Base-by-base conservation (phyloP, 164 flowering plant species). In the Akebia trifoliata region DNA sequence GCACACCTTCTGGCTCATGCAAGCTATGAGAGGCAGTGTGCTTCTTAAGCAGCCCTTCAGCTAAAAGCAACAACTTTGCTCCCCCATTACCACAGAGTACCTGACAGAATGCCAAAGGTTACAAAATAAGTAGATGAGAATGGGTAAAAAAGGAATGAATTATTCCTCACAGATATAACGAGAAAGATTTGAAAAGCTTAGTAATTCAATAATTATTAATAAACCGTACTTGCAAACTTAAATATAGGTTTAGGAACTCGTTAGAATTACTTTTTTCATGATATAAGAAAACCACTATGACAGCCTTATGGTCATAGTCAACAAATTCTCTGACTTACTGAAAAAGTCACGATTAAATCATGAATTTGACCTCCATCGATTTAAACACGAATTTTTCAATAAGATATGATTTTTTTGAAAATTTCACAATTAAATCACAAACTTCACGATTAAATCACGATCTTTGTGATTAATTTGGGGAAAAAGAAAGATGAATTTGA, bases 21-120 rank as follows among this genome's bases (percentile, higher is more conserved):
- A 93, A 78, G 69, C 85, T 71, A 68, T 87, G 90, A 56, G 87
- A 69, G n/a, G 84, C 72, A 53, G 84, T 74, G 59, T 93, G 99
- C 77, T 87, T 93, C 78, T 90, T 93, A 48, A 93, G 78, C 53
- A 90, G 75, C 49, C 87, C 96, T 79, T 93, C 99, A 50, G 97
- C 97, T 64, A 93, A 72, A 22, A 60, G 69, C 53, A 87, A 72
- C 60, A 93, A 69, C 61, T 87, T 86, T 47, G 73, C 79, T 31
- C 74, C 94, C 9, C 90, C 90, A 63, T 75, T 70, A 30, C 87
- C 90, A 64, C 86, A 84, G 29, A 74, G 63, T 29, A 92, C 98
- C 98, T 92, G 57, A 4, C 43, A 67, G 42, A 51, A 62, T 48
- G 29, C 55, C 57, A 30, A 50, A 29, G 4, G 4, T 24, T 12